Evolutionary conservation across 1,139 yeast species (phyloP).

Genomic region (Sugiyamaella pinicola): DNA sequence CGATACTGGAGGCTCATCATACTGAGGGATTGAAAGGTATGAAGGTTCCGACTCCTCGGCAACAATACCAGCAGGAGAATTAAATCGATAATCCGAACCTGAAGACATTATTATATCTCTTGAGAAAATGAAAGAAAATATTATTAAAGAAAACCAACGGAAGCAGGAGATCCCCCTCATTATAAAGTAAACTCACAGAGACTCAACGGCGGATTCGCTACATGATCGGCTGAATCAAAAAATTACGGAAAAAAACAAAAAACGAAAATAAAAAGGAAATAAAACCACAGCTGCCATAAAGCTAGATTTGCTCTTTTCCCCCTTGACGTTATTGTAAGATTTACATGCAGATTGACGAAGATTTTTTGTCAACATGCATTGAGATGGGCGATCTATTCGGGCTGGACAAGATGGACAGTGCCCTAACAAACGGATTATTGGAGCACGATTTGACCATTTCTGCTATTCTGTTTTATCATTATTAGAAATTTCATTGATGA

Average conservation of each 20-base stretch:
- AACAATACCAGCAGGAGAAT: conserved; percentile 7
- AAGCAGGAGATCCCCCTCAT: conserved; percentile 3
- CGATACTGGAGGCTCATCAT: conserved; percentile 28
- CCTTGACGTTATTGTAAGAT: too few relatives aligned
- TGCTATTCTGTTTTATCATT: too few relatives aligned
- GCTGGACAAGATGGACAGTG: too few relatives aligned
- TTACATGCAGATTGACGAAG: too few relatives aligned
- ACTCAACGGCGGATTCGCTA: not conserved
- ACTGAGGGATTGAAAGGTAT: conserved; percentile 22
- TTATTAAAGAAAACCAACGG: not conserved
- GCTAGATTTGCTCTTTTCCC: too few relatives aligned
- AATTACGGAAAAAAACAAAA: not conserved
- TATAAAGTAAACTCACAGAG: not conserved
- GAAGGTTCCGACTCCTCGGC: conserved; percentile 15
- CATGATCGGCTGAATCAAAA: not conserved
- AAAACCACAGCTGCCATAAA: not conserved
- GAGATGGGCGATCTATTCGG: too few relatives aligned
- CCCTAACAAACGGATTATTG: too few relatives aligned
- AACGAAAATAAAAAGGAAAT: not conserved
- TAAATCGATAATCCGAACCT: conserved; percentile 6
- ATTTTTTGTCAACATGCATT: too few relatives aligned
- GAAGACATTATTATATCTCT: conserved; percentile 5
- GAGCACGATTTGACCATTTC: too few relatives aligned
- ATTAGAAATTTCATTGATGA: too few relatives aligned
- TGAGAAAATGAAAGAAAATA: not conserved